Evolutionary conservation across 1,284 basidiomycete species (phyloP).

Genomic region (Paramarasmius palmivorus): DNA sequence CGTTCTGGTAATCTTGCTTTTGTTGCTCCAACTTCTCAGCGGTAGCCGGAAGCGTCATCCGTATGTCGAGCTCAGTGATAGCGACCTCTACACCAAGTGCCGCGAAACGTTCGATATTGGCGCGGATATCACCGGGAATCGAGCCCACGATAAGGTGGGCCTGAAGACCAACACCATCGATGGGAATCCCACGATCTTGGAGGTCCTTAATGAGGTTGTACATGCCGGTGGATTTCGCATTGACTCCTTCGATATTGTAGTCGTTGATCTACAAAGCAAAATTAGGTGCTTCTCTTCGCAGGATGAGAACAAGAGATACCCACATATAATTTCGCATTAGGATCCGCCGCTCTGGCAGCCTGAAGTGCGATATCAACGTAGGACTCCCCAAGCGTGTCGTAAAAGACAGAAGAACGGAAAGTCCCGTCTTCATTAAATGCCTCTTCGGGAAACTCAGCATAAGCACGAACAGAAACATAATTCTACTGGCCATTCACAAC

Average conservation of each 20-base stretch:
- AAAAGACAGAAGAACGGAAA: slow-evolving; percentile 26
- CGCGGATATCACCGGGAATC: slow-evolving; percentile 35
- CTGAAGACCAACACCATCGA: slow-evolving; percentile 44
- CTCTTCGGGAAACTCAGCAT: slow-evolving; percentile 24
- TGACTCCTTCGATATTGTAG: slow-evolving; percentile 34
- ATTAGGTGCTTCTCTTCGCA: background rate
- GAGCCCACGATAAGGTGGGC: slow-evolving; percentile 52
- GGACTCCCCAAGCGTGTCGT: slow-evolving; percentile 18
- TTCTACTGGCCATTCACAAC: slow-evolving; percentile 27
- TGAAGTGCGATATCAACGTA: slow-evolving; percentile 26
- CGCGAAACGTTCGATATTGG: slow-evolving; percentile 46
- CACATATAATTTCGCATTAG: slow-evolving; percentile 21
- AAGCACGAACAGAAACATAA: background rate
- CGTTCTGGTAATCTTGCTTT: slow-evolving; percentile 46
- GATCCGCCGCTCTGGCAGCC: slow-evolving; percentile 25
- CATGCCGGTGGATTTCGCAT: slow-evolving; percentile 36
- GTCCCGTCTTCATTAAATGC: slow-evolving; percentile 54
- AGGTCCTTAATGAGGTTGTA: slow-evolving; percentile 34
- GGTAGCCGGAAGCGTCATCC: slow-evolving; percentile 52
- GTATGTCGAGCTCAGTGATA: slow-evolving; percentile 54
- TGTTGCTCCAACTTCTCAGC: slow-evolving; percentile 47
- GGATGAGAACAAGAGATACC: background rate
- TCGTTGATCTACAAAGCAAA: slow-evolving; percentile 35
- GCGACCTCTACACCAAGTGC: slow-evolving; percentile 50
- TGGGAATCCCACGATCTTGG: slow-evolving; percentile 32